These are phyloP conservation scores for Anethum foeniculum DNA, from an alignment of 140 eudicot genomes.

Conservation along the genomic window DNA sequence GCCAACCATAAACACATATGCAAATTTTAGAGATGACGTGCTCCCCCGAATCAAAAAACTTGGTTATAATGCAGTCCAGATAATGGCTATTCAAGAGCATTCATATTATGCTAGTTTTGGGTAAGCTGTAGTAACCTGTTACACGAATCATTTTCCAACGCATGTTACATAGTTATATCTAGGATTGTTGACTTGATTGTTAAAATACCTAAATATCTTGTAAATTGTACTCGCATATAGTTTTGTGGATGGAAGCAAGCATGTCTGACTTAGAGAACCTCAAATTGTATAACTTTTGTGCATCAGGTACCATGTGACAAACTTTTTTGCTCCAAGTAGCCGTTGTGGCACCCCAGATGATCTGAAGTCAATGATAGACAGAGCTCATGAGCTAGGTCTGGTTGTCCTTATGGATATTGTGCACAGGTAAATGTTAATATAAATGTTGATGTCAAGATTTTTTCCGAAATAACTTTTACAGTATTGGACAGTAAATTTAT, in stretches of 20 bases:
- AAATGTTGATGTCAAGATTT: neutral
- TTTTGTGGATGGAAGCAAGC: neutral
- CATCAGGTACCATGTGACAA: conserved; percentile 94
- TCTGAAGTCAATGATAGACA: conserved; percentile 86
- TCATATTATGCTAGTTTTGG: conserved; percentile 97
- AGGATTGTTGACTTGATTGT: neutral
- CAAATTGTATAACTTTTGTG: conserved; percentile 11
- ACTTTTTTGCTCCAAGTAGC: conserved; percentile 97
- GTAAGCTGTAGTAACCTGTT: conserved; percentile 27
- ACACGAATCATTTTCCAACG: neutral
- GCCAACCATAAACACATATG: conserved; percentile 80
- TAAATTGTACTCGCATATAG: neutral
- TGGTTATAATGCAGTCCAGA: conserved; percentile 97
- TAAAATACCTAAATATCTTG: neutral
- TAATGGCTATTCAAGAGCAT: conserved; percentile 99
- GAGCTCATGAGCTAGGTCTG: conserved; percentile 89
- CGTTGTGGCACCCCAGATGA: conserved; percentile 99
- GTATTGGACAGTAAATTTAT: neutral
- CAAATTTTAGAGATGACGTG: conserved; percentile 87
- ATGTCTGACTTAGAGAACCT: conserved; percentile 3
- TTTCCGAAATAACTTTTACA: neutral
- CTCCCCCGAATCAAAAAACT: conserved; percentile 90
- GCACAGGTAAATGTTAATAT: conserved; percentile 55
- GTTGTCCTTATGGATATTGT: conserved; percentile 98
- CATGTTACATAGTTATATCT: neutral